Percentiles rank a stretch among this genome's conserved stretches.
Conservation (phyloP, 805 yeast species). For the Saturnispora dispora region DNA sequence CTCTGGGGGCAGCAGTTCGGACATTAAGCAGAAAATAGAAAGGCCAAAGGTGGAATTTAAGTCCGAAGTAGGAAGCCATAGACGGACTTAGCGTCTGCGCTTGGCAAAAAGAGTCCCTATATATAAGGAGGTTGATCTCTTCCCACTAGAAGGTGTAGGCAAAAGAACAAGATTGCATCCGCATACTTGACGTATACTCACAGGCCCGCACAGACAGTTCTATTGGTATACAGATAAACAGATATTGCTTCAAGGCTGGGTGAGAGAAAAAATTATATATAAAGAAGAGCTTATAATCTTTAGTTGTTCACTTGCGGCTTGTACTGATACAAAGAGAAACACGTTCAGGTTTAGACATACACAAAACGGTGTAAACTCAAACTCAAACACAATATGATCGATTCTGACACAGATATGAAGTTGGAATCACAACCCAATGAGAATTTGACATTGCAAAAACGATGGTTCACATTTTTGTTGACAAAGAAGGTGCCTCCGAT, state of each 20-base stretch:
- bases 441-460: constrained; percentile 28
- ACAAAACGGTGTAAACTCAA: background rate
- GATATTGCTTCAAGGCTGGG: background rate
- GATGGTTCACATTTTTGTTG: constrained; percentile 43
- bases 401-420: background rate
- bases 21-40: background rate
- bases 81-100: background rate
- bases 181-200: background rate
- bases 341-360: background rate
- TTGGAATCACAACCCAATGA: constrained; percentile 8
- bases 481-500: constrained; percentile 42
- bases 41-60: background rate
- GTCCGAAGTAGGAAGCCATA: background rate
- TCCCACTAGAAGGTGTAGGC: no score
- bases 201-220: background rate
- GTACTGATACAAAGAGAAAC: background rate
- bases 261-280: background rate
- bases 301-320: background rate
- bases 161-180: background rate
- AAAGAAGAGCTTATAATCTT: background rate
- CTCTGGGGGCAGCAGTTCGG: background rate
- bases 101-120: background rate
- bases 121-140: background rate
- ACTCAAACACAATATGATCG: background rate
- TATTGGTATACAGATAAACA: background rate